These are phyloP conservation scores for Arabidopsis arenosa DNA, from an alignment of 345 rosid genomes.

Conservation along the genomic window DNA sequence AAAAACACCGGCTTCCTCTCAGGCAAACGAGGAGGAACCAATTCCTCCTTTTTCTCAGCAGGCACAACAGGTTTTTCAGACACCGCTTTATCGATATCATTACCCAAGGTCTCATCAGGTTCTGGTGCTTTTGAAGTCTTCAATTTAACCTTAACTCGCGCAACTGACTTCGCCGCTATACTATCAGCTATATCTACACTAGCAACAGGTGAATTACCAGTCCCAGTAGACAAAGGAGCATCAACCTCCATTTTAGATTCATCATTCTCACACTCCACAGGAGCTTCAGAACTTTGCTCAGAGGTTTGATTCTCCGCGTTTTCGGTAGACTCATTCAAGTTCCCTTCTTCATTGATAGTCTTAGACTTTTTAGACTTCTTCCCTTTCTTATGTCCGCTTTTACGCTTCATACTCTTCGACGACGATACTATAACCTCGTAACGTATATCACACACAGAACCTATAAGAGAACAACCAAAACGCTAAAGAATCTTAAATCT, in stretches of 20 bases:
- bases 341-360: constrained; percentile 24
- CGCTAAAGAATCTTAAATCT: background rate
- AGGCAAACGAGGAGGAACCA: constrained; percentile 61
- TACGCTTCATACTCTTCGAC: constrained; percentile 59
- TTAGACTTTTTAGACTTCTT: constrained; percentile 49
- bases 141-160: constrained; percentile 82
- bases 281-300: constrained; percentile 51
- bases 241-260: constrained; percentile 73
- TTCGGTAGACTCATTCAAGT: constrained; percentile 37
- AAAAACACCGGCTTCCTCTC: constrained; percentile 54
- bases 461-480: constrained; percentile 12
- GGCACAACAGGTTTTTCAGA: constrained; percentile 53
- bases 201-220: constrained; percentile 61
- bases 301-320: constrained; percentile 42
- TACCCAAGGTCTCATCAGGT: constrained; percentile 50
- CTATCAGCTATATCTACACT: constrained; percentile 57
- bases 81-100: constrained; percentile 60
- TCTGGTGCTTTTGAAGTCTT: constrained; percentile 70
- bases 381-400: constrained; percentile 70
- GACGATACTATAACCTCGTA: background rate
- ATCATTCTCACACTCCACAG: constrained; percentile 47
- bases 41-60: constrained; percentile 62
- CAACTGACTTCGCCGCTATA: constrained; percentile 53
- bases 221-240: constrained; percentile 70
- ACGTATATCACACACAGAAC: background rate